Base-by-base conservation (phyloP, 176 grass and related monocot genomes). In the Tillandsia fasciculata region DNA sequence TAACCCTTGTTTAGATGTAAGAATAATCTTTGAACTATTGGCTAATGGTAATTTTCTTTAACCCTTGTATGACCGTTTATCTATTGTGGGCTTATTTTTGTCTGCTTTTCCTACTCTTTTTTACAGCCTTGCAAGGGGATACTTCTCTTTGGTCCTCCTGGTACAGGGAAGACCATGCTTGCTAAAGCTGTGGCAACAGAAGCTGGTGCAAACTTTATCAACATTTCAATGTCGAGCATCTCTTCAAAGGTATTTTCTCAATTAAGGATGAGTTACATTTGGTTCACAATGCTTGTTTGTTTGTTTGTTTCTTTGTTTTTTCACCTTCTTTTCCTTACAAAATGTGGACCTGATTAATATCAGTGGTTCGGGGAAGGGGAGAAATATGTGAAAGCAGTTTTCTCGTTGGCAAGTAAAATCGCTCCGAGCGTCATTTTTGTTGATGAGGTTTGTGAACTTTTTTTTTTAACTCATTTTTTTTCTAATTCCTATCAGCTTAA, bases 291-390 rank as follows among this genome's bases (percentile, higher is more conserved):
- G 61, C 23, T 12, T 29, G 50, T 23, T 72, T 58, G 33, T 42
- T 42, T 42, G 33, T 42, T 42, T 42, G 33, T n/a, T n/a, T n/a
- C n/a, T 42, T 42, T 42, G 33, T 42, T 42, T 42, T 42, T 42
- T 42, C 7, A 6, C 4, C 33, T 85, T 15, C 49, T 75, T 86
- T 52, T 65, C 13, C 42, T 67, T 49, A 67, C 71, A 24, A 79
- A 79, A 70, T 58, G 68, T 76, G 48, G 12, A 56, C 80, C 75
- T 50, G 53, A 63, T 47, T 84, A 72, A 28, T 87, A 74, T 80
- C 77, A 97, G 94, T 97, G 94, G 94, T 97, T 97, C 79, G 94
- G 94, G 14, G 94, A 97, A 92, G 94, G 94, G 69, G 94, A 97
- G 79, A 97, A 97, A 75, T 92, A 85, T 65, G 89, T 97, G 6